Evolutionary conservation across 2,329 filamentous ascomycete genomes (phyloP).

Genomic region (Pseudopyrenochaeta lycopersici): DNA sequence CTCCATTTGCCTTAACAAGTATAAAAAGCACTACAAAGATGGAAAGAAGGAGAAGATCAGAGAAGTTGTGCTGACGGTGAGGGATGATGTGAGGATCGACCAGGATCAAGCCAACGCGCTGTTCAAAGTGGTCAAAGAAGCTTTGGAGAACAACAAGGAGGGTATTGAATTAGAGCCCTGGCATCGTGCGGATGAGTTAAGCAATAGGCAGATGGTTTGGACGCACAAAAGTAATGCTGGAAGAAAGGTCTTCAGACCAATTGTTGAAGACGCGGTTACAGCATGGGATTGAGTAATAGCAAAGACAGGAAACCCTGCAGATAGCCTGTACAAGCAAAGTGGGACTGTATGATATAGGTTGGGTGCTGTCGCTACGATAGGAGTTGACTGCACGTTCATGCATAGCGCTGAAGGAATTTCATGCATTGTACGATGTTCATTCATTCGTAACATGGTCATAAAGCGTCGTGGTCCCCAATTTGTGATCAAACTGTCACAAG

Average conservation of each 20-base stretch:
- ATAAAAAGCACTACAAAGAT: slow-evolving; percentile 52
- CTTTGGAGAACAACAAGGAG: slow-evolving; percentile 52
- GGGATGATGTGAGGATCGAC: slow-evolving; percentile 57
- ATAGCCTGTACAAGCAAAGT: not conserved
- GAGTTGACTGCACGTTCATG: not conserved
- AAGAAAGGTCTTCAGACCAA: slow-evolving; percentile 56
- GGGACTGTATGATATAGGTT: not conserved
- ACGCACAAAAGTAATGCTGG: slow-evolving; percentile 52
- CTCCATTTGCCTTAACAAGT: slow-evolving; percentile 57
- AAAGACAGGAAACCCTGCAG: not conserved
- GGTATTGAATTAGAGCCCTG: slow-evolving; percentile 54
- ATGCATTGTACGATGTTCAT: not conserved
- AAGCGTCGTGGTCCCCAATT: not conserved
- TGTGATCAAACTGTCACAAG: not conserved
- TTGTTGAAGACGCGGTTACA: slow-evolving; percentile 56
- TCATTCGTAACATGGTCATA: not conserved
- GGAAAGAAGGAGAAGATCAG: slow-evolving; percentile 57
- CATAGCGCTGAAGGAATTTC: not conserved
- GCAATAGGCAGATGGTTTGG: slow-evolving; percentile 58
- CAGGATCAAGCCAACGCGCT: slow-evolving; percentile 54
- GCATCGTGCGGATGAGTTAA: slow-evolving; percentile 54
- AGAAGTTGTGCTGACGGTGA: slow-evolving; percentile 57
- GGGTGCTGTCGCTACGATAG: not conserved
- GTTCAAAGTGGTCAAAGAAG: slow-evolving; percentile 51
- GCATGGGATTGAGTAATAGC: slow-evolving; percentile 45